Evolutionary conservation across 495 filamentous ascomycete genomes (phyloP), one percentile per base, ranked within the genome.

Genomic region (Trichoderma reesei): DNA sequence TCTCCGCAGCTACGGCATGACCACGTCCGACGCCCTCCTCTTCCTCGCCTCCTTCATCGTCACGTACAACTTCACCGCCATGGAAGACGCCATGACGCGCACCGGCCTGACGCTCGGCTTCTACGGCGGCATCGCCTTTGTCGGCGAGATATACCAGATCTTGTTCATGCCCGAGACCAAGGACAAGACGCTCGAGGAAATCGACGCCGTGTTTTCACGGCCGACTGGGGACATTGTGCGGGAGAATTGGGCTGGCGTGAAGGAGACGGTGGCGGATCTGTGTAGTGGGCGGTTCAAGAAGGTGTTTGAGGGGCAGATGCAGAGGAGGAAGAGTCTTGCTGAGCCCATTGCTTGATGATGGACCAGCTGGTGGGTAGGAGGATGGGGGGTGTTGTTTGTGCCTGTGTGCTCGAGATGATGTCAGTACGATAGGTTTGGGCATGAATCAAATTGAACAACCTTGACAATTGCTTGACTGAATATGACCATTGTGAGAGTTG

Each of bases 131-230:
- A 79, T 89, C 66, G 91, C 91, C 65, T 73, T 88, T 10, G 73
- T 83, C 31, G 89, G 88, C 5, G 79, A 87, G 39, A 68, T 86
- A 51, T 80, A 87, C 75, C 88, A 90, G 14, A 56, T 56, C 51
- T 56, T 56, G 26, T 90, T 82, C 75, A 78, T 91, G 2, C 89
- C 88, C n/a, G 88, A 91, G 75, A 91, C 89, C 4, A 91, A 90
- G 73, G 88, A 90, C 71, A 82, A 85, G 54, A 90, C 88, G 14
- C 80, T 92, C 1, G 85, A 88, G 69, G 85, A 87, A 65, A 72
- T 84, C n/a, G 82, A 83, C 66, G 76, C 76, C 64, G 79, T 83
- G 9, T 85, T 84, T 13, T 36, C 51, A 0, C 51, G 51, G 13
- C 76, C 79, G 1, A 78, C 79, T 39, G 69, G 72, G 16, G 75